Conservation (phyloP, 1,284 basidiomycete species). For the Ustilago tritici region DNA sequence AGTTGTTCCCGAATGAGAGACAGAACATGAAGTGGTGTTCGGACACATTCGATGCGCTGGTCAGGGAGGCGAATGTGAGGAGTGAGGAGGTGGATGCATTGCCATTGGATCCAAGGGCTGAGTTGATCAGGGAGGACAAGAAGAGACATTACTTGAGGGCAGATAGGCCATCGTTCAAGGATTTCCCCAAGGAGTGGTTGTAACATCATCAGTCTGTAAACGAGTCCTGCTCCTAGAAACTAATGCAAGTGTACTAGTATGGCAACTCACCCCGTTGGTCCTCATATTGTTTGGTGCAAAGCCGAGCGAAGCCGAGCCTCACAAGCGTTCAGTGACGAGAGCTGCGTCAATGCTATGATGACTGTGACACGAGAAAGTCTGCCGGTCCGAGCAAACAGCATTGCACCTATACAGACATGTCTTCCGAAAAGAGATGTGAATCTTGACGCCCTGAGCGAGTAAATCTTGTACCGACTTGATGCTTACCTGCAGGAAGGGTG, state of each 20-base stretch:
- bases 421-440: no score
- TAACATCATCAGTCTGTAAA: conserved; percentile 8
- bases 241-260: not conserved
- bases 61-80: conserved; percentile 66
- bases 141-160: conserved; percentile 47
- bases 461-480: no score
- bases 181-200: conserved; percentile 70
- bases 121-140: conserved; percentile 54
- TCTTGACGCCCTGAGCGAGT: not conserved
- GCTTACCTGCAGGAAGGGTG: not conserved
- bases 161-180: conserved; percentile 55
- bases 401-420: no score
- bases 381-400: no score
- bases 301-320: not conserved
- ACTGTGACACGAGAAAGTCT: no score
- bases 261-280: not conserved
- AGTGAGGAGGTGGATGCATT: conserved; percentile 63
- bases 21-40: conserved; percentile 72
- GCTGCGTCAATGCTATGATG: no score
- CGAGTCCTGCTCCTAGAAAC: not conserved
- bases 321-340: not conserved
- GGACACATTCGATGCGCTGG: conserved; percentile 69
- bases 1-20: conserved; percentile 66
- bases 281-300: not conserved
- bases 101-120: conserved; percentile 67